Conservation (phyloP, 257 asterid genomes). For the Solanum ossicruentum region DNA sequence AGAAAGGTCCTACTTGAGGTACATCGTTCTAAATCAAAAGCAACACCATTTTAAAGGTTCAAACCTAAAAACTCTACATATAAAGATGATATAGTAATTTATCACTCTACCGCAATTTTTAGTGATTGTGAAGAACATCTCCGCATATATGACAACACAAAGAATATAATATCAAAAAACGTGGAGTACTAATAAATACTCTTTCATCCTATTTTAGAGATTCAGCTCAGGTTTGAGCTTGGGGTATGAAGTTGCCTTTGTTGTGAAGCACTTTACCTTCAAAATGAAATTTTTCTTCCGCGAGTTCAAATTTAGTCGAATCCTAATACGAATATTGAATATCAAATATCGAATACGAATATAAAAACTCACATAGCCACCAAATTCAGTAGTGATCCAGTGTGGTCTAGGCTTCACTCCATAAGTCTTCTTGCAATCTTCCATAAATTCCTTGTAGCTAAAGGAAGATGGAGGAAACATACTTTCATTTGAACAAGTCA, state of each 20-base stretch:
- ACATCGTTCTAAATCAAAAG: too few relatives aligned
- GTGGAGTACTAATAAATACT: background rate
- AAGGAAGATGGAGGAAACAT: slow-evolving; percentile 58
- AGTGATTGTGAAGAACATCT: background rate
- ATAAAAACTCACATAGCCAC: slow-evolving; percentile 39
- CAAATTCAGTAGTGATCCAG: slow-evolving; percentile 73
- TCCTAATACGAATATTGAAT: background rate
- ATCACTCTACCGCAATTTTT: accelerated
- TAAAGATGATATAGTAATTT: background rate
- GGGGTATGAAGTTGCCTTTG: background rate
- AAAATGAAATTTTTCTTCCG: background rate
- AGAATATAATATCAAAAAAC: background rate
- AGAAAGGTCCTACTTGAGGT: background rate
- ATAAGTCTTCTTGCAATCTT: slow-evolving; percentile 21
- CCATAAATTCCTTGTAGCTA: slow-evolving; percentile 30
- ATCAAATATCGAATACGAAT: too few relatives aligned
- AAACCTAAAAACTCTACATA: background rate
- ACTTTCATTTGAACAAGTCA: slow-evolving; percentile 44
- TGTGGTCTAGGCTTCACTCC: slow-evolving; percentile 62
- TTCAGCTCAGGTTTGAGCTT: background rate
- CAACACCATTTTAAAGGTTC: background rate
- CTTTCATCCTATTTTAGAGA: background rate
- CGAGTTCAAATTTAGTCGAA: background rate
- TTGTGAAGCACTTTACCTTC: background rate
- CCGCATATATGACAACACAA: background rate